Evolutionary conservation across 176 grass and related monocot genomes (phyloP).

Genomic region (Eleusine coracana): DNA sequence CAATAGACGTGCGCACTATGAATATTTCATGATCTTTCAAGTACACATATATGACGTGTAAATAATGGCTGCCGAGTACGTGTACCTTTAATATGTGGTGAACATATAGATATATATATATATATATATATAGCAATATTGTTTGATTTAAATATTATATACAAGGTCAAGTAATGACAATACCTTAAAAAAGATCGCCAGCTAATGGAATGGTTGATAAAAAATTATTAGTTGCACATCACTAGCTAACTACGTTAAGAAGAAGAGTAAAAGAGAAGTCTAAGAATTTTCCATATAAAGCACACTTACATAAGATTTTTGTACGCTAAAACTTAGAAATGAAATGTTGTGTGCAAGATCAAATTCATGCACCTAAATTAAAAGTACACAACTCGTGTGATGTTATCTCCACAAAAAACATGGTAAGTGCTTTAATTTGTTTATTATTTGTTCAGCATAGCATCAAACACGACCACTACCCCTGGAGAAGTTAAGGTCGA

Average conservation of each 20-base stretch:
- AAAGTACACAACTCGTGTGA: background rate
- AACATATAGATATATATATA: too few relatives aligned
- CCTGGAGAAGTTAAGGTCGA: background rate
- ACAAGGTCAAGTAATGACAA: background rate
- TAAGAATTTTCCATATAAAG: background rate
- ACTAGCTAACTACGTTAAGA: background rate
- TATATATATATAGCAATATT: background rate
- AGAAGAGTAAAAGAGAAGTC: background rate
- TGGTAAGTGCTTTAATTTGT: background rate
- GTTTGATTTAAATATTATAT: background rate
- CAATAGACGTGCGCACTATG: slow-evolving; percentile 6
- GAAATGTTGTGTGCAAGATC: background rate
- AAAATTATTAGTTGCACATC: background rate
- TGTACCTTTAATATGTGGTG: background rate
- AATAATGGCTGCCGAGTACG: slow-evolving; percentile 6
- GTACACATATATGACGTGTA: slow-evolving; percentile 21
- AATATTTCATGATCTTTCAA: slow-evolving; percentile 35
- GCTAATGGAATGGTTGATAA: too few relatives aligned
- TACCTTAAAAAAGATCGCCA: background rate
- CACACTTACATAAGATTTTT: background rate
- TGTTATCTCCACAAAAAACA: background rate
- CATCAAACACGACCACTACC: background rate
- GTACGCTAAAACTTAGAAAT: background rate
- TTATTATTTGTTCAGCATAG: background rate
- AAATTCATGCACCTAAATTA: background rate